These are phyloP conservation scores for Pichia ethanolica DNA, from an alignment of 805 yeast species.

Conservation along the genomic window DNA sequence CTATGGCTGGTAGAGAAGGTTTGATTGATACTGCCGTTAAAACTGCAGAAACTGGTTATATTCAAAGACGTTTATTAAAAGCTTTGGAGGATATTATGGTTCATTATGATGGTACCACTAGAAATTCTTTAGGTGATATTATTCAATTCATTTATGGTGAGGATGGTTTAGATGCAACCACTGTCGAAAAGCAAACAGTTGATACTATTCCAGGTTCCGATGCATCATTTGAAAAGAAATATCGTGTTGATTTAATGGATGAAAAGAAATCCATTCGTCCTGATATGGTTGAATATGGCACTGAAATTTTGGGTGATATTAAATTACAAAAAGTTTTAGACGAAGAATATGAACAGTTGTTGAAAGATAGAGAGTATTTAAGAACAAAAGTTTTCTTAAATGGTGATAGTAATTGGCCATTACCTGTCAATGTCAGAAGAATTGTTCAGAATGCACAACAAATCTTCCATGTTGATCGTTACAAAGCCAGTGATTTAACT, in stretches of 20 bases:
- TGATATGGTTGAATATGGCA: conserved; percentile 76
- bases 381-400: conserved; percentile 77
- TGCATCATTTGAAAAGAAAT: conserved; percentile 71
- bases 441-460: conserved; percentile 95
- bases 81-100: conserved; percentile 96
- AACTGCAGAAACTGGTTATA: conserved; percentile 97
- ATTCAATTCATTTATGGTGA: conserved; percentile 97
- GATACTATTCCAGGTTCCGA: conserved; percentile 95
- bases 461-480: conserved; percentile 87
- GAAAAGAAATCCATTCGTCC: conserved; percentile 53
- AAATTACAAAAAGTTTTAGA: conserved; percentile 76
- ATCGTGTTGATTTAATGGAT: conserved; percentile 80
- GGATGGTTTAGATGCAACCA: conserved; percentile 98
- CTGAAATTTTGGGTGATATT: conserved; percentile 84
- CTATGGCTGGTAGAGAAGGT: conserved; percentile 99
- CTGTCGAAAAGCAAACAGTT: conserved; percentile 91
- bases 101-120: conserved; percentile 93
- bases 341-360: conserved; percentile 73
- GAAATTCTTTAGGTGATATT: conserved; percentile 94
- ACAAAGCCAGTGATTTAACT: conserved; percentile 83
- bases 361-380: conserved; percentile 68
- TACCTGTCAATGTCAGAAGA: conserved; percentile 96
- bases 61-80: conserved; percentile 96
- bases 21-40: conserved; percentile 98
- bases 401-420: conserved; percentile 96